Evolutionary conservation across 768 basidiomycete species (phyloP), one percentile per base, ranked within the genome.

Genomic region (Leccinum longicurvipes): DNA sequence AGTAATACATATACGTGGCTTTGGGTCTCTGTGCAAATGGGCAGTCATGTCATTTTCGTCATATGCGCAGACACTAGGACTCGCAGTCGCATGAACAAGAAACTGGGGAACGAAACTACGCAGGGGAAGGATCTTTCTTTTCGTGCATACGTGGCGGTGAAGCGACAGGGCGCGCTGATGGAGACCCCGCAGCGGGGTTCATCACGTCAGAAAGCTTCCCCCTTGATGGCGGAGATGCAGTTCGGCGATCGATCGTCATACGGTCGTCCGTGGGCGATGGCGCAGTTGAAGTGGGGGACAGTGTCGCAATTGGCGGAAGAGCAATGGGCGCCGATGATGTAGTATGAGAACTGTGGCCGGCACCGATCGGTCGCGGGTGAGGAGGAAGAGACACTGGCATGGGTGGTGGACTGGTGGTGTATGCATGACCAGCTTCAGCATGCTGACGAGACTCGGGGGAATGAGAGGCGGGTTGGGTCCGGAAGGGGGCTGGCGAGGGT

Each of bases 401-500:
- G 24, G 83, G 69, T 0, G 88, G 84, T 77, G 53, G 73, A 47
- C 64, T 77, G 57, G 81, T 74, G 34, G 79, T 76, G 55, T 79
- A 82, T 27, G 59, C 9, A 23, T 67, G 69, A 23, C 60, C 60
- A 25, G 31, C 51, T n/a, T 72, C 71, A 4, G 25, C 54, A 3
- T 67, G 69, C 51, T 81, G 82, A 28, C 85, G 82, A 12, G 79
- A 76, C 66, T 89, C 87, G 19, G 86, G 86, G 21, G 88, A 89
- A 64, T 79, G 85, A 12, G 86, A 82, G 6, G 81, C 72, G 9
- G 85, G 83, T 64, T 89, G 88, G 3, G 81, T 83, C 61, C 84
- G 81, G 80, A 89, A 86, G 15, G 88, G 87, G 46, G 82, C 82
- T 2, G 88, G 87, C 19, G 87, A 89, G 0, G 82, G 85, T 4